Evolutionary conservation across 129 eudicot species (phyloP), one percentile per base, ranked within the genome.

Genomic region (Heracleum sosnowskyi): DNA sequence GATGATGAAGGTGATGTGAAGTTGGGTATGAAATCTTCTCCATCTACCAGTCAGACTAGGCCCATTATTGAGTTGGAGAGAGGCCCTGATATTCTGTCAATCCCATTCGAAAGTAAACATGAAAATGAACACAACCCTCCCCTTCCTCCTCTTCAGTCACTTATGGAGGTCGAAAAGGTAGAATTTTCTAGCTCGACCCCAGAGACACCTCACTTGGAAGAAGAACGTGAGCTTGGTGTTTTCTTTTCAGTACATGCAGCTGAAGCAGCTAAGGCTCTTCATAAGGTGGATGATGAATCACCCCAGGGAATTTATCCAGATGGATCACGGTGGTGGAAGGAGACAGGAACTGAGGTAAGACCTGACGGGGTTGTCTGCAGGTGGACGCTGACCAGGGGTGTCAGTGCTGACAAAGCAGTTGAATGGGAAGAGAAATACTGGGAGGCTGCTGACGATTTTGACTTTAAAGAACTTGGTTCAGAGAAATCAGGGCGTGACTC

Each of bases 401-500:
- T 91, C 33, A 88, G 87, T 85, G 91, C 96, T 78, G 97, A 91
- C 71, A 81, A 88, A 82, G 77, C 87, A 42, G 83, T 94, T 36
- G 97, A 94, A 79, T 91, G 97, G 97, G 98, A 94, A 84, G 94
- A 91, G 47, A 94, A 94, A 76, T 94, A 91, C 63, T 94, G 98
- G 98, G 98, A 94, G 83, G 98, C 98, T 68, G 81, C 97, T 77
- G 96, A 94, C 69, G 97, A 88, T 68, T 84, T 91, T 34, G 98
- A 86, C 16, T 91, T 85, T 75, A 94, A 89, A 86, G 98, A 94
- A 66, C 97, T 91, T 36, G 98, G 97, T 15, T 91, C 98, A 4
- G 97, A 94, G 85, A 94, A 94, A 87, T 94, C 98, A 29, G 98
- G 98, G 7, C 96, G 97, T 33, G 98, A 94, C 90, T 89, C 93